These are phyloP conservation scores for barrel medic (Medicago truncatula) DNA, from an alignment of 306 rosid genomes.

Conservation along the genomic window MtrunA17r5.0-ANR NC_053043.1:9231501-9232000, in stretches of 20 bases:
- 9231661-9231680: constrained; percentile 66
- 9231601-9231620: constrained; percentile 60
- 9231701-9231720: constrained; percentile 52
- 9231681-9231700: constrained; percentile 59
- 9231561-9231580: constrained; percentile 53
- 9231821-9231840: neutral
- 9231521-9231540: constrained; percentile 86
- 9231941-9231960: neutral
- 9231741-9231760: constrained; percentile 42
- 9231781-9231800: constrained; percentile 11
- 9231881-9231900: neutral
- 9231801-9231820: constrained; percentile 42
- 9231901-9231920: constrained; percentile 33
- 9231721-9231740: constrained; percentile 52
- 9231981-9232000: constrained; percentile 56
- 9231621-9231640: constrained; percentile 92
- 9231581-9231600: constrained; percentile 61
- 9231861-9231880: too few species aligned
- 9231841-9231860: too few species aligned
- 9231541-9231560: constrained; percentile 71
- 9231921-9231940: constrained; percentile 42
- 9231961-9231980: constrained; percentile 48
- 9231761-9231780: constrained; percentile 41
- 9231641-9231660: constrained; percentile 62
- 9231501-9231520: constrained; percentile 52